Evolutionary conservation across 441 rosid species (phyloP), one percentile per base, ranked within the genome.

Genomic region (Populus tomentosa): DNA sequence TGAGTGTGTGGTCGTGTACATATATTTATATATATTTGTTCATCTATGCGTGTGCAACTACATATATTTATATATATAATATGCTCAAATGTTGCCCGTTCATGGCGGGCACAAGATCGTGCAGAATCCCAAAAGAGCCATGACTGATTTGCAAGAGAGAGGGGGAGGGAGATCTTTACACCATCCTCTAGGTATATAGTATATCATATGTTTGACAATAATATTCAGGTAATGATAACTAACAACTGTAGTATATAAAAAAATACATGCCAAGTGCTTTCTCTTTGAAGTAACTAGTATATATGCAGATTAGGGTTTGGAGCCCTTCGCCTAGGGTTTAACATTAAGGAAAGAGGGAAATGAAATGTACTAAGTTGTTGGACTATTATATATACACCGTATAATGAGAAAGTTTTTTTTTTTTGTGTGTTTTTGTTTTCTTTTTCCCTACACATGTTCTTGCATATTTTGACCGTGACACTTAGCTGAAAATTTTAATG

Each of bases 271-370:
- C 42, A 21, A 71, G 73, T 74, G 67, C 16, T 71, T 79, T 75
- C 50, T 53, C 13, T 63, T 64, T 28, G 21, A 68, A 71, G 63
- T 20, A 35, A 36, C 77, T 75, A 79, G 20, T 50, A 50, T 71
- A 56, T 77, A 62, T 38, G 66, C 71, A 82, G 65, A 78, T 82
- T 86, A 86, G 88, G 88, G 88, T 86, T 86, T 80, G 65, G 77
- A 77, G 66, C 50, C 63, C 78, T 76, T 46, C 38, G 67, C 16
- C 80, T 86, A 86, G 88, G 86, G 86, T 86, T 82, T 81, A 64
- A 64, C 46, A 32, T 71, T 42, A 59, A 75, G 6, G 75, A 35
- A 70, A 53, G 20, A 70, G n/a, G n/a, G 16, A 62, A 70, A 77
- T 71, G 74, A 61, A 70, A 16, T 38, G 59, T 16, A 5, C 59